phyloP scores from a whole-genome alignment of 2,329 filamentous ascomycete species.

The Sclerotinia trifoliorum region DNA sequence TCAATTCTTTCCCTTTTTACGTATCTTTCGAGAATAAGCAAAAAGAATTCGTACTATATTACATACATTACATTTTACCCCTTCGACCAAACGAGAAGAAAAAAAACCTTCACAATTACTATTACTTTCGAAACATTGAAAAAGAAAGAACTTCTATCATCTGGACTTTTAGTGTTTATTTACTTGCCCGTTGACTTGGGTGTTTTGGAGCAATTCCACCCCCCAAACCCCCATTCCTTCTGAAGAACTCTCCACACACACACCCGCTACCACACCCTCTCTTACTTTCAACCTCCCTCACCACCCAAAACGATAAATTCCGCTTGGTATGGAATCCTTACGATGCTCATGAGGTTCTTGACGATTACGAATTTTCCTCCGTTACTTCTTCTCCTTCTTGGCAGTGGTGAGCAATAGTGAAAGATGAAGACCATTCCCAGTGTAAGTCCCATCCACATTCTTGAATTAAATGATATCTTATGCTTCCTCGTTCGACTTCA shows the following conservation, averaged over 20 bases:
- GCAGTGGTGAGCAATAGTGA: conserved; percentile 28
- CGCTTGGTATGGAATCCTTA: conserved; percentile 33
- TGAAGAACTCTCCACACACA: not conserved
- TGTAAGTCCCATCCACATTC: conserved; percentile 32
- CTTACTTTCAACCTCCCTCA: not conserved
- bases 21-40: not conserved
- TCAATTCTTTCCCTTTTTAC: not conserved
- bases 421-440: conserved; percentile 40
- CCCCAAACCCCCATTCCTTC: conserved; percentile 20
- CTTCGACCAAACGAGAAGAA: not conserved
- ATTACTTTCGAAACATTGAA: not conserved
- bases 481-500: not conserved
- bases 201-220: conserved; percentile 3
- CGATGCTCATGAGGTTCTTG: conserved; percentile 34
- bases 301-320: not conserved
- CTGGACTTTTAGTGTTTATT: conserved; percentile 11
- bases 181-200: not conserved
- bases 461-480: not conserved
- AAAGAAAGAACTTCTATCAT: conserved; percentile 17
- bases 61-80: not conserved
- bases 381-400: conserved; percentile 31
- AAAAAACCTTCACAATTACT: not conserved
- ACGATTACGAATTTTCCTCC: conserved; percentile 30
- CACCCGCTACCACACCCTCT: not conserved
- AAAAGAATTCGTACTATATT: not conserved